Conservation (phyloP, 228 moss, liverwort and hornwort species). For the Sphagnum fallax region DNA sequence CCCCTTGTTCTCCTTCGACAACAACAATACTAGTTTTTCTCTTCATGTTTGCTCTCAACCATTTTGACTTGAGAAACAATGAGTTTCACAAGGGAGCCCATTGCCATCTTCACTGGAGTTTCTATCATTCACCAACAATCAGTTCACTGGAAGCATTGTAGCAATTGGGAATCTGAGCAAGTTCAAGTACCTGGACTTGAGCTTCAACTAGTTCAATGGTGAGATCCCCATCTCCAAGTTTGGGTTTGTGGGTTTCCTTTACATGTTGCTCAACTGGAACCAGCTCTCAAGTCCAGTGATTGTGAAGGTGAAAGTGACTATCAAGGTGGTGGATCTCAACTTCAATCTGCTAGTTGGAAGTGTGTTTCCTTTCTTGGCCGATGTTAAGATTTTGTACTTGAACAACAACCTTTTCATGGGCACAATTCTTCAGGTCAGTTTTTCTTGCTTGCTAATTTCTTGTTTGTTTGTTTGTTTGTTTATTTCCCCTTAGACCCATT, state of each 20-base stretch:
- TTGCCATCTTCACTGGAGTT: constrained; percentile 37
- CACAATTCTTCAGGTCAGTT: constrained; percentile 32
- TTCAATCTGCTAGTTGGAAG: constrained; percentile 35
- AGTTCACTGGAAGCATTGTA: constrained; percentile 12
- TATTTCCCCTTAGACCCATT: too few relatives aligned
- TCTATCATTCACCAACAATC: constrained; percentile 35
- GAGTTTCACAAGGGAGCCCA: constrained; percentile 13
- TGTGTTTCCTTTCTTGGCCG: constrained; percentile 35
- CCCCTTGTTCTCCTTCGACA: constrained; percentile 5
- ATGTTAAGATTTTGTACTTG: constrained; percentile 39
- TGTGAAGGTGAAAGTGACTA: constrained; percentile 18
- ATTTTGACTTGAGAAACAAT: constrained; percentile 38
- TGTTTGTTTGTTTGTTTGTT: too few relatives aligned
- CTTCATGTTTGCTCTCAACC: constrained; percentile 8
- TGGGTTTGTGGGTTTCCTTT: constrained; percentile 12
- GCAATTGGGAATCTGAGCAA: constrained; percentile 4
- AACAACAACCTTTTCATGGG: constrained; percentile 57
- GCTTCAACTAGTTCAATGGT: constrained; percentile 27
- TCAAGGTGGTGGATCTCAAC: constrained; percentile 48
- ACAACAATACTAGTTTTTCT: too few relatives aligned
- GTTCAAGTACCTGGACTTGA: constrained; percentile 37
- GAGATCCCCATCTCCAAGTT: constrained; percentile 34
- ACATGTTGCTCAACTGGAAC: constrained; percentile 38
- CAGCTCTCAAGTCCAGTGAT: constrained; percentile 27
- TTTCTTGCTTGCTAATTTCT: too few relatives aligned